Evolutionary conservation across 495 filamentous ascomycete genomes (phyloP), one percentile per base, ranked within the genome.

Genomic region (Lichenothelia convexa): DNA sequence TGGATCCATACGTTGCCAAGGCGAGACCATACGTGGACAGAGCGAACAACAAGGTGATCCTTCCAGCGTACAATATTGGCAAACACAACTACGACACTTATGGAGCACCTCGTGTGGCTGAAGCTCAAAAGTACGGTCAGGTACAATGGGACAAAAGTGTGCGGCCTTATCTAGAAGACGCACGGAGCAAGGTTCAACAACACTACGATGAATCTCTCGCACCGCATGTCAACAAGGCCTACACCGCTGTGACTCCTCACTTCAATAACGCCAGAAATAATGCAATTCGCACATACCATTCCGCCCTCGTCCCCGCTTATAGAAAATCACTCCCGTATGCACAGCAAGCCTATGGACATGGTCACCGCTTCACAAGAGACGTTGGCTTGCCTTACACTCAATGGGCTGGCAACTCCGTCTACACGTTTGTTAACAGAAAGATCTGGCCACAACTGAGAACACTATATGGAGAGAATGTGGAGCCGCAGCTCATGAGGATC

Each of bases 401-500:
- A 32, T 76, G 67, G 59, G 71, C 71, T 3, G 82, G 75, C 71
- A 66, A 70, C 11, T 71, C 70, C 21, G 67, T 64, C 1, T 66
- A 68, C 32, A 54, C 65, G n/a, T 80, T 92, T 45, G 59, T 82
- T 9, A 71, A 78, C 34, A 64, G 71, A 30, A 79, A 69, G 2
- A 47, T 93, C 9, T 89, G 79, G 78, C 85, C 85, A 5, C 73
- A 74, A 45, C 17, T 94, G 5, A 67, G 75, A 19, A 67, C 81
- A 18, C 57, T 93, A 8, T 94, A 93, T 45, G 75, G 75, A 21
- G 72, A 89, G 50, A 89, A 87, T 45, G 87, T 99, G 5, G 85
- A 94, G 57, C 91, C 91, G 8, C 89, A 99, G 51, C 66, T 99
- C 1, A 71, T 89, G 33, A 79, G 83, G 44, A 95, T 99, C 43